Evolutionary conservation across 2,329 filamentous ascomycete genomes (phyloP).

Genomic region (Pyrenophora tritici-repentis): DNA sequence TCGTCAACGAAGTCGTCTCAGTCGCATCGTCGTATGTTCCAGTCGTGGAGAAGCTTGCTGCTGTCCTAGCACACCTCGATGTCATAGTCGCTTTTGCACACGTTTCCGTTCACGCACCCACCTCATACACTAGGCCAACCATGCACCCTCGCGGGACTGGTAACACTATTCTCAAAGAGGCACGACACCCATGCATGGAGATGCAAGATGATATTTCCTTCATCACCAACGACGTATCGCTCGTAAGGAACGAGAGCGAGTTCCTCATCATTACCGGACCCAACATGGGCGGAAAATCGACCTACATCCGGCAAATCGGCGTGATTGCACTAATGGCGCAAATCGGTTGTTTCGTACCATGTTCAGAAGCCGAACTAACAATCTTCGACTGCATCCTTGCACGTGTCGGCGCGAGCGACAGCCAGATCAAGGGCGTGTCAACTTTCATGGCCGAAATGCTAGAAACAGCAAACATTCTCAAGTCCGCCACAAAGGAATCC

Average conservation of each 20-base stretch:
- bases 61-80: slow-evolving; percentile 88
- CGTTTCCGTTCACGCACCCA: slow-evolving; percentile 88
- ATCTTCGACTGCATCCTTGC: slow-evolving; percentile 98
- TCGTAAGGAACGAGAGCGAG: slow-evolving; percentile 77
- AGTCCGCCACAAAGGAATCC: slow-evolving; percentile 91
- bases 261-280: slow-evolving; percentile 97
- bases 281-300: slow-evolving; percentile 99
- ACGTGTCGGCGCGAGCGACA: slow-evolving; percentile 92
- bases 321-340: slow-evolving; percentile 98
- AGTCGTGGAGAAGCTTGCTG: slow-evolving; percentile 85
- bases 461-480: slow-evolving; percentile 97
- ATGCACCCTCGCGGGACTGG: slow-evolving; percentile 88
- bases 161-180: slow-evolving; percentile 87
- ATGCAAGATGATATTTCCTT: slow-evolving; percentile 99
- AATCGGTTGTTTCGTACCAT: slow-evolving; percentile 94
- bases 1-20: slow-evolving; percentile 89
- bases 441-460: slow-evolving; percentile 99
- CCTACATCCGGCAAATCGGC: slow-evolving; percentile 95
- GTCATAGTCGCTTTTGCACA: slow-evolving; percentile 95
- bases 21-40: slow-evolving; percentile 95
- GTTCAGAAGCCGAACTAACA: slow-evolving; percentile 84
- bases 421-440: slow-evolving; percentile 94
- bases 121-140: slow-evolving; percentile 85
- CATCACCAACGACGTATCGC: slow-evolving; percentile 93
- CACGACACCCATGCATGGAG: slow-evolving; percentile 95